phyloP scores from a whole-genome alignment of 1,284 basidiomycete genomes.

The Irpex sp. region DNA sequence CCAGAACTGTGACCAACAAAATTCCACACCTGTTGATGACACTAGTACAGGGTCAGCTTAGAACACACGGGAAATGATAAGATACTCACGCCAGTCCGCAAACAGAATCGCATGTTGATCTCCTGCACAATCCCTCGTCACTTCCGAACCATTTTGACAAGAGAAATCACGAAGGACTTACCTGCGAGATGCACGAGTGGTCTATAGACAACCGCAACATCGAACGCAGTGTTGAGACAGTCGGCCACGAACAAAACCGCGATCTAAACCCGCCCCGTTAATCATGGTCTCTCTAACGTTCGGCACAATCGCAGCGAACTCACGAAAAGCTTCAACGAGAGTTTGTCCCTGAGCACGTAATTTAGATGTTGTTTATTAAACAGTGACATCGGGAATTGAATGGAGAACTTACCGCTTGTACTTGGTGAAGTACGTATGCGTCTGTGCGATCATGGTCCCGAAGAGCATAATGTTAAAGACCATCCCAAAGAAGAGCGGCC shows the following conservation, averaged over 20 bases:
- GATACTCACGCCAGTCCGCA: slow-evolving; percentile 12
- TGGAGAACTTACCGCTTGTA: slow-evolving; percentile 14
- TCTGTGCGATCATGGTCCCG: slow-evolving; percentile 18
- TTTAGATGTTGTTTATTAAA: neutral
- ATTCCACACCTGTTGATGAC: slow-evolving; percentile 11
- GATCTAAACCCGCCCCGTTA: slow-evolving; percentile 21
- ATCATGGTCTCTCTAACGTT: neutral
- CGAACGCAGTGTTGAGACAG: slow-evolving; percentile 34
- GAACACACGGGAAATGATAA: neutral
- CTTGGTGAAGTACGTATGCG: slow-evolving; percentile 14
- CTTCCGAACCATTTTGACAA: slow-evolving; percentile 3
- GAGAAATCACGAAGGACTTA: slow-evolving; percentile 21
- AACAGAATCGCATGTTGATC: slow-evolving; percentile 9
- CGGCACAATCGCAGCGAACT: neutral
- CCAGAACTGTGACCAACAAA: neutral
- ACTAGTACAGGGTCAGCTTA: slow-evolving; percentile 17
- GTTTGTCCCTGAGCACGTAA: slow-evolving; percentile 9
- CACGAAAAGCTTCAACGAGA: slow-evolving; percentile 17
- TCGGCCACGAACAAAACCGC: slow-evolving; percentile 29
- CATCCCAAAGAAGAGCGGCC: slow-evolving; percentile 11
- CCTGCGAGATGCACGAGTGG: slow-evolving; percentile 32
- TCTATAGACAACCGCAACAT: slow-evolving; percentile 32
- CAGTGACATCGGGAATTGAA: neutral
- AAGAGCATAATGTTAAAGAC: slow-evolving; percentile 16
- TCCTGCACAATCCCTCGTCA: slow-evolving; percentile 10